Evolutionary conservation across 306 rosid species (phyloP), one percentile per base, ranked within the genome.

Genomic region (Medicago arabica): DNA sequence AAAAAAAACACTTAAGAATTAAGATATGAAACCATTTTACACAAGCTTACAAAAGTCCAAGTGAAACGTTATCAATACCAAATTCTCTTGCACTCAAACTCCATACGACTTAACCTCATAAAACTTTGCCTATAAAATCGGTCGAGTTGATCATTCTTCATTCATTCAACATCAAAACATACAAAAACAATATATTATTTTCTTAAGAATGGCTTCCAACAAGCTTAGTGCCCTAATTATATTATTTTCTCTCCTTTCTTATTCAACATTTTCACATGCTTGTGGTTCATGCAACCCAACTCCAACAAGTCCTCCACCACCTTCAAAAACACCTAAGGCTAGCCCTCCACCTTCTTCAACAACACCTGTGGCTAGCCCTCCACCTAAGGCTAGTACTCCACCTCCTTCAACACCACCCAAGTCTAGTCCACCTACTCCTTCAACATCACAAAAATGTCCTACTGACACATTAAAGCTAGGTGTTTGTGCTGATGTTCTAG

Each of bases 391-490:
- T 14, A 4, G 41, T 62, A 9, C 50, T 1, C 4, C 69, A 3
- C 9, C 67, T 7, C n/a, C 67, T 0, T 14, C 55, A 5, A 14
- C 55, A 49, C 5, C 62, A 55, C 62, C 62, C 10, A 55, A 10
- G 8, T 1, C 62, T 9, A 19, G 13, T 9, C 60, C 58, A 0
- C 6, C 70, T 16, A 9, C 70, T 39, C 19, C 70, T 0, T 53
- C 80, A 1, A 4, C 18, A 1, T 53, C 21, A 57, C 34, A 57
- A 7, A 46, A 54, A 28, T 92, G 98, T 50, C 94, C 96, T 0
- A 83, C 3, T 10, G 93, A 93, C 85, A 80, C 91, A 3, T 43
- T 93, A 80, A 91, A 91, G 83, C 78, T 91, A 0, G 97, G 94
- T 4, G 92, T 18, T 0, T 93, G 98, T 69, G 68, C 79, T 16